Conservation (phyloP, 345 rosid genomes). For the Viola odorata region DNA sequence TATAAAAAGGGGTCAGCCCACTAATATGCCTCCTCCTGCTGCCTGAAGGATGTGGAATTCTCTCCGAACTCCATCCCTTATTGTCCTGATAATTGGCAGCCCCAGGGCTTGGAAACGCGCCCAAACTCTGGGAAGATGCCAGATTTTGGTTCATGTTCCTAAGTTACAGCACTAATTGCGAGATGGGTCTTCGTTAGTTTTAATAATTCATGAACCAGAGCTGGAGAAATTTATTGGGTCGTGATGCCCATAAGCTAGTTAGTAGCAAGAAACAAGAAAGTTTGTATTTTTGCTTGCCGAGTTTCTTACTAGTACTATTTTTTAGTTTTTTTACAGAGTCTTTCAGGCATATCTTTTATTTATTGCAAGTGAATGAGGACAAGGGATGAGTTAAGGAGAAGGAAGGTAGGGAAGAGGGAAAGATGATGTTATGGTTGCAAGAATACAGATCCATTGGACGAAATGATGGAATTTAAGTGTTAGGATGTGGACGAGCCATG, state of each 20-base stretch:
- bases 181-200: slow-evolving; percentile 16
- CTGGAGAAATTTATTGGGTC: too few species aligned
- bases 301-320: too few species aligned
- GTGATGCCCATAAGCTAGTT: too few species aligned
- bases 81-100: slow-evolving; percentile 29
- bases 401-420: too few species aligned
- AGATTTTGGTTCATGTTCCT: slow-evolving; percentile 19
- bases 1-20: slow-evolving; percentile 66
- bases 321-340: too few species aligned
- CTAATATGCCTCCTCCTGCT: slow-evolving; percentile 40
- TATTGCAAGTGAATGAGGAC: too few species aligned
- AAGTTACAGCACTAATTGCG: background rate
- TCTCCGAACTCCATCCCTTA: slow-evolving; percentile 84
- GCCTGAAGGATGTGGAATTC: slow-evolving; percentile 57
- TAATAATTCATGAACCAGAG: background rate
- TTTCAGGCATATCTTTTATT: too few species aligned
- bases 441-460: background rate
- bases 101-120: slow-evolving; percentile 15
- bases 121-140: slow-evolving; percentile 19
- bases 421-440: too few species aligned
- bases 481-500: slow-evolving; percentile 7
- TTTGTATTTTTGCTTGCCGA: too few species aligned
- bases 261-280: too few species aligned
- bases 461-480: slow-evolving; percentile 1
- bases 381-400: too few species aligned